Conservation (phyloP, 2,329 filamentous ascomycete genomes). For the Rachicladosporium sp. region DNA sequence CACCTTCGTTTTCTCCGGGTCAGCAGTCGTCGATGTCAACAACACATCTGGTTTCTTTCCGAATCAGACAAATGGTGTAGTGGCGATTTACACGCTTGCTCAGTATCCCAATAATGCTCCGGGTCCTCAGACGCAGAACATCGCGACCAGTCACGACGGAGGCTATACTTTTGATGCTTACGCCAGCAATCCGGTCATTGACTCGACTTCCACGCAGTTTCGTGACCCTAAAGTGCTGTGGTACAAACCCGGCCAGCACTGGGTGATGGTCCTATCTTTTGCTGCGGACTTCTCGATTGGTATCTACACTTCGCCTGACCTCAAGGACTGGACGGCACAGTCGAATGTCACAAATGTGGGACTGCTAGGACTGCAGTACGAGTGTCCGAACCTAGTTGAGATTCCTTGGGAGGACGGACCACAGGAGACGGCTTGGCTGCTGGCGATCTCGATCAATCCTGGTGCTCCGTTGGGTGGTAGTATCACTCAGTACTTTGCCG, state of each 20-base stretch:
- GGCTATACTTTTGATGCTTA: constrained; percentile 50
- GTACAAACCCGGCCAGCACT: constrained; percentile 36
- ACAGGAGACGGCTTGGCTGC: constrained; percentile 28
- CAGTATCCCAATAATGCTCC: constrained; percentile 20
- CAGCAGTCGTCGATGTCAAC: constrained; percentile 46
- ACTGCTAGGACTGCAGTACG: constrained; percentile 43
- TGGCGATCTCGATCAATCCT: constrained; percentile 43
- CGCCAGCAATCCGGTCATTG: constrained; percentile 45
- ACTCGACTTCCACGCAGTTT: constrained; percentile 42
- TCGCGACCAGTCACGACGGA: constrained; percentile 48
- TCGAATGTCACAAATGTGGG: constrained; percentile 44
- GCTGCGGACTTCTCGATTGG: constrained; percentile 42
- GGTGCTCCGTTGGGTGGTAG: constrained; percentile 44
- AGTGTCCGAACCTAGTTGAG: constrained; percentile 48
- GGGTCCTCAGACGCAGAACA: constrained; percentile 40
- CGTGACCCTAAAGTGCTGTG: constrained; percentile 52
- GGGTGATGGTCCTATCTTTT: constrained; percentile 46
- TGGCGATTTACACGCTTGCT: constrained; percentile 43
- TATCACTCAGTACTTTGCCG: constrained; percentile 42
- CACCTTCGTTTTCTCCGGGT: constrained; percentile 34
- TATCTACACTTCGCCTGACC: constrained; percentile 46
- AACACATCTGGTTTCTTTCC: constrained; percentile 55
- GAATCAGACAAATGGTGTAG: constrained; percentile 43
- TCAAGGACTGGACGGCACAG: constrained; percentile 44
- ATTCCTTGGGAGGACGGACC: constrained; percentile 33